phyloP scores from a whole-genome alignment of 257 asterid species.

The Asclepias syriaca region DNA sequence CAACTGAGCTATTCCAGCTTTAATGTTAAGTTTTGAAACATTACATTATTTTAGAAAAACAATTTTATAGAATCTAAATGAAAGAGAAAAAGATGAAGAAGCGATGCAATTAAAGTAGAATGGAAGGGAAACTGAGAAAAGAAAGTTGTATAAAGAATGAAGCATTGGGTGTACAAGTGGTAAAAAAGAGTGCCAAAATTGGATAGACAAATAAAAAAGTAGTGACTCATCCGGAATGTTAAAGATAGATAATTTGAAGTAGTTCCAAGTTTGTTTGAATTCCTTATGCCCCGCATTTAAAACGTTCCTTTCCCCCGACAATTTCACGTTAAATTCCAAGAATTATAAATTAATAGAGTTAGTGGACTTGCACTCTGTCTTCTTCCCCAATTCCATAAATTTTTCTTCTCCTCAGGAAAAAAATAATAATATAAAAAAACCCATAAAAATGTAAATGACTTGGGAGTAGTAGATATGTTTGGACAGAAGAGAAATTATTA shows the following conservation, averaged over 20 bases:
- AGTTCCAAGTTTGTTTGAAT: neutral
- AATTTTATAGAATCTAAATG: too few species aligned
- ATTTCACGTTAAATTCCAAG: neutral
- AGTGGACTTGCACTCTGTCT: too few species aligned
- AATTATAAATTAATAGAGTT: too few species aligned
- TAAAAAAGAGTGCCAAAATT: neutral
- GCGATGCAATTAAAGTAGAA: neutral
- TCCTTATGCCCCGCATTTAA: neutral
- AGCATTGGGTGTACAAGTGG: too few species aligned
- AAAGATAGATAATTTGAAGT: neutral
- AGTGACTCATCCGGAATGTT: neutral
- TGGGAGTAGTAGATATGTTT: too few species aligned
- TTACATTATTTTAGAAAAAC: too few species aligned
- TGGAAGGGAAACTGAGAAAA: neutral
- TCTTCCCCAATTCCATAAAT: too few species aligned
- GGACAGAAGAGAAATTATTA: conserved; percentile 2
- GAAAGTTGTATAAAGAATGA: neutral
- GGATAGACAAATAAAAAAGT: conserved; percentile 12
- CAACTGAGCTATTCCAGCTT: conserved; percentile 35
- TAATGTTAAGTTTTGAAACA: too few species aligned
- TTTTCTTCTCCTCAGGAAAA: too few species aligned
- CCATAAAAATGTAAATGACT: too few species aligned
- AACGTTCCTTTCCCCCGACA: neutral
- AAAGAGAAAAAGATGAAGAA: neutral
- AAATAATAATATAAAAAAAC: too few species aligned